Conservation (phyloP, 345 rosid genomes). For the Durio zibethinus region DNA sequence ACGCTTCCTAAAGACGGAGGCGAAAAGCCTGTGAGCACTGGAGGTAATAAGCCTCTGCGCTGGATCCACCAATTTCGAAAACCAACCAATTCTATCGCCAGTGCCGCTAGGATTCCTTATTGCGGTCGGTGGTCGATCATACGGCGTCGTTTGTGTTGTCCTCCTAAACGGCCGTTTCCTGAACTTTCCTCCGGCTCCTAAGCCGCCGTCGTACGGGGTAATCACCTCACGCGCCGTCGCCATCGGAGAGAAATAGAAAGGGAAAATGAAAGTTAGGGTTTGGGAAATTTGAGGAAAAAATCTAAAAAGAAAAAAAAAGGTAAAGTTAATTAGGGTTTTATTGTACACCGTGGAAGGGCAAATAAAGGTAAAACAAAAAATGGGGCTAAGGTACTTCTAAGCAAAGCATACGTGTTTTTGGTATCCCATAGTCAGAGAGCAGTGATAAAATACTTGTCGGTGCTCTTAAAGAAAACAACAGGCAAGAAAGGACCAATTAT, state of each 20-base stretch:
- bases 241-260: slow-evolving; percentile 27
- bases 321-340: slow-evolving; percentile 42
- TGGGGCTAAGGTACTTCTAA: neutral
- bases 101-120: slow-evolving; percentile 38
- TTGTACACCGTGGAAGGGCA: slow-evolving; percentile 2
- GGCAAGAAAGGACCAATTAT: neutral
- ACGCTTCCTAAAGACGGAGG: slow-evolving; percentile 71
- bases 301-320: slow-evolving; percentile 14
- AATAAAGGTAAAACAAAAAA: neutral
- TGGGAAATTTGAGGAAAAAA: slow-evolving; percentile 24
- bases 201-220: slow-evolving; percentile 36
- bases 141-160: slow-evolving; percentile 55
- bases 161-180: slow-evolving; percentile 57
- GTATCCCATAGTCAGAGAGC: neutral
- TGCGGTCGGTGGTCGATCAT: slow-evolving; percentile 60
- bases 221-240: slow-evolving; percentile 52
- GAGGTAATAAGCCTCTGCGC: slow-evolving; percentile 72
- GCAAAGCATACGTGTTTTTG: neutral
- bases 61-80: slow-evolving; percentile 87
- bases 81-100: slow-evolving; percentile 52
- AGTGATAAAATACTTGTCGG: fast-evolving
- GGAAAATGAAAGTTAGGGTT: slow-evolving; percentile 37
- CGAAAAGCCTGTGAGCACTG: slow-evolving; percentile 74
- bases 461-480: neutral
- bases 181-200: slow-evolving; percentile 68